A percentile compares a stretch with the other conserved stretches of the same genome.
Conservation (phyloP, 108 stramenopile species). For the Fistulifera pelliculosa region DNA sequence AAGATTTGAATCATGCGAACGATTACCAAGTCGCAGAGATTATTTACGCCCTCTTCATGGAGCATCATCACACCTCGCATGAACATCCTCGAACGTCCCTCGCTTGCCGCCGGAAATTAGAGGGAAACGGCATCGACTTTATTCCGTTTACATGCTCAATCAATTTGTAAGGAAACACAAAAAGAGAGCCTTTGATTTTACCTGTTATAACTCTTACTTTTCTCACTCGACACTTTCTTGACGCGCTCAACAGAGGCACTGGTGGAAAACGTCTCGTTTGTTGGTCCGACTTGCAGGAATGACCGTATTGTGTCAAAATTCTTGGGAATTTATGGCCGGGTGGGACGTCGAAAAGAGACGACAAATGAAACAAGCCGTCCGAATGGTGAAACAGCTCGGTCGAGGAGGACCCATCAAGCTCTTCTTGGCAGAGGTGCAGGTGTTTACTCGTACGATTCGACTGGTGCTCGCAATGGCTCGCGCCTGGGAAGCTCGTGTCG, state of each 20-base stretch:
- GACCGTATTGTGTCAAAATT: conserved; percentile 8
- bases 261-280: conserved; percentile 76
- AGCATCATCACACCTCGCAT: conserved; percentile 10
- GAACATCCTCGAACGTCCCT: conserved; percentile 30
- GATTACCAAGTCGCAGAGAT: conserved; percentile 12
- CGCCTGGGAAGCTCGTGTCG: conserved; percentile 40
- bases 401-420: conserved; percentile 28
- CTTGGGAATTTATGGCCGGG: conserved; percentile 21
- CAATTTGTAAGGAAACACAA: conserved; percentile 18
- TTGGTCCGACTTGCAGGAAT: conserved; percentile 52
- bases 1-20: too few species aligned
- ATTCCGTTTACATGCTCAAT: conserved; percentile 24
- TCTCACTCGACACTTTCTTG: too few species aligned
- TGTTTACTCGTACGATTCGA: conserved; percentile 41
- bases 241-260: conserved; percentile 43
- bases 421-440: conserved; percentile 39
- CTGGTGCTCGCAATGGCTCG: conserved; percentile 44
- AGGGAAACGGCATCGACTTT: conserved; percentile 29
- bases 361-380: conserved; percentile 33
- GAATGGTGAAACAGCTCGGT: conserved; percentile 49
- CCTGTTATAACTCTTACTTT: too few species aligned
- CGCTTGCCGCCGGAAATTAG: conserved; percentile 20
- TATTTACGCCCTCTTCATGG: conserved; percentile 13
- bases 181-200: too few species aligned
- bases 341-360: conserved; percentile 27